These are phyloP conservation scores for Spizellomyces punctatus DNA, from an alignment of 192 early-diverging fungal species.

Conservation along the genomic window DNA sequence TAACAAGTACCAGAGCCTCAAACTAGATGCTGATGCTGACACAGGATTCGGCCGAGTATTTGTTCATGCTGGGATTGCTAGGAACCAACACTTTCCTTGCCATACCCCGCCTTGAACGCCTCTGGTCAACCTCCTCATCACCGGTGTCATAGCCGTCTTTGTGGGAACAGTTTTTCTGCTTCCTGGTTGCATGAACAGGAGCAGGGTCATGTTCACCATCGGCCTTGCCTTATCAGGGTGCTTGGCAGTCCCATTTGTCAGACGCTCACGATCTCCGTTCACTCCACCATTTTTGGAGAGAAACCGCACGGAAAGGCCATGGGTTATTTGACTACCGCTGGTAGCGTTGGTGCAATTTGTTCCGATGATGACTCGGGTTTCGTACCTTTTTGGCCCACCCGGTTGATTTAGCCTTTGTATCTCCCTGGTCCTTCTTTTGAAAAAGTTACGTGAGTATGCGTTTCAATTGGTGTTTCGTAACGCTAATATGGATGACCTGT, in stretches of 20 bases:
- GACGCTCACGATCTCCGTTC: constrained; percentile 39
- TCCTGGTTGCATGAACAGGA: constrained; percentile 4
- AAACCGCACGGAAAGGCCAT: constrained; percentile 36
- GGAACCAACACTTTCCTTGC: constrained; percentile 26
- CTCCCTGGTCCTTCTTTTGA: too few species aligned
- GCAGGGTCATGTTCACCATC: constrained; percentile 18
- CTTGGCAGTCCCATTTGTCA: constrained; percentile 44
- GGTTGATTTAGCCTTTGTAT: too few species aligned
- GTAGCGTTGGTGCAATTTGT: constrained; percentile 35
- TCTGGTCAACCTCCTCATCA: neutral
- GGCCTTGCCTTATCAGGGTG: constrained; percentile 39
- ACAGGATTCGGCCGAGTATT: constrained; percentile 26
- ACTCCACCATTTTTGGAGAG: constrained; percentile 37
- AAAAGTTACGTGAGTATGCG: too few species aligned
- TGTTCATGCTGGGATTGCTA: constrained; percentile 25
- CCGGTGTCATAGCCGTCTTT: constrained; percentile 14
- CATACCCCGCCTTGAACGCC: constrained; percentile 24
- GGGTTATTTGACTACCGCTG: constrained; percentile 41
- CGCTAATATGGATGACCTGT: too few species aligned
- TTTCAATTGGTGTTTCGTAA: too few species aligned
- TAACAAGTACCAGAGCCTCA: constrained; percentile 27
- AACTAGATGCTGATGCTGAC: neutral
- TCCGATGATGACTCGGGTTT: constrained; percentile 15
- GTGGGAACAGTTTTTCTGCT: constrained; percentile 9
- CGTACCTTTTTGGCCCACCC: too few species aligned